Evolutionary conservation across 2,329 filamentous ascomycete genomes (phyloP).

Genomic region (Monosporascus sp.): DNA sequence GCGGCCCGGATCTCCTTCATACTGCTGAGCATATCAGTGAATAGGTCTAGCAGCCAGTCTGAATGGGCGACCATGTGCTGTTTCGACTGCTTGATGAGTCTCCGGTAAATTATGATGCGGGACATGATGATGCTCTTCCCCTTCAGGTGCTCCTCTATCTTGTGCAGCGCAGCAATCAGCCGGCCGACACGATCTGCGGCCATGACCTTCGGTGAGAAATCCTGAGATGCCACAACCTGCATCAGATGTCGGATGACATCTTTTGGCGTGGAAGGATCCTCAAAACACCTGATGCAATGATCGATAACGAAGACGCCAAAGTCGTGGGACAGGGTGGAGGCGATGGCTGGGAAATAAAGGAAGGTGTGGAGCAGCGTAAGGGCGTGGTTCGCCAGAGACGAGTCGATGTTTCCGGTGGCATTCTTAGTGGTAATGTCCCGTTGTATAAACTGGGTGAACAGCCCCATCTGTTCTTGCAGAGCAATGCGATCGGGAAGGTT

Average conservation of each 20-base stretch:
- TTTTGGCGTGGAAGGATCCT: constrained; percentile 66
- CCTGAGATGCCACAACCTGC: constrained; percentile 75
- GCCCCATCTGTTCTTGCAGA: constrained; percentile 68
- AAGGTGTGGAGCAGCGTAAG: constrained; percentile 74
- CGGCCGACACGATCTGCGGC: constrained; percentile 64
- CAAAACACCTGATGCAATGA: constrained; percentile 68
- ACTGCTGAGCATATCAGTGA: constrained; percentile 75
- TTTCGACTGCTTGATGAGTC: constrained; percentile 67
- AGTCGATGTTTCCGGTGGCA: constrained; percentile 53
- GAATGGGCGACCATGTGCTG: constrained; percentile 64
- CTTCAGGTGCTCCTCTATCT: constrained; percentile 66
- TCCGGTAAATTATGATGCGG: constrained; percentile 73
- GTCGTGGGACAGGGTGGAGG: constrained; percentile 66
- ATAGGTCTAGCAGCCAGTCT: constrained; percentile 78
- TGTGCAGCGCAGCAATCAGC: constrained; percentile 65
- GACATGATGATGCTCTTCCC: constrained; percentile 79
- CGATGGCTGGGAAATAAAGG: constrained; percentile 67
- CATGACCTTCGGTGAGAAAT: constrained; percentile 71
- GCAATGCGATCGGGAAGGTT: constrained; percentile 72
- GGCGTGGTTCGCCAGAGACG: constrained; percentile 70
- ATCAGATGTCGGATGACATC: constrained; percentile 74
- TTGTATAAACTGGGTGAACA: constrained; percentile 77
- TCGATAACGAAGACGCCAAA: constrained; percentile 79
- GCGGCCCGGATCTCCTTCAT: constrained; percentile 70
- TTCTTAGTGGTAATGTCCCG: constrained; percentile 68